Percentiles rank a stretch among this genome's conserved stretches.
Conservation (phyloP, 768 basidiomycete genomes). For the Gymnopilus junonius region DNA sequence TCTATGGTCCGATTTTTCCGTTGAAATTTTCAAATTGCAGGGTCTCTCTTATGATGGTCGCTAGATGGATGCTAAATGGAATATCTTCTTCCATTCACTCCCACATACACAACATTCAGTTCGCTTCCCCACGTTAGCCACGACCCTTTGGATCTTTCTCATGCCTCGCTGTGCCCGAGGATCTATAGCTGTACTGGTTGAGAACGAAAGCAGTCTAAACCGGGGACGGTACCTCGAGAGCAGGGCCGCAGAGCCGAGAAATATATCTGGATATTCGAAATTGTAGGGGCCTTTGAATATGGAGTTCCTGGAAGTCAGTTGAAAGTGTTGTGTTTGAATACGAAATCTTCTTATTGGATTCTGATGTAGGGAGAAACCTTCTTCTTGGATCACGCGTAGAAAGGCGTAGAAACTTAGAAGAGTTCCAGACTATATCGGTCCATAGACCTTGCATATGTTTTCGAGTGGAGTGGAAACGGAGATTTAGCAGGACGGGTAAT, state of each 20-base stretch:
- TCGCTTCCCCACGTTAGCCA: not conserved
- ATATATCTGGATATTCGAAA: not conserved
- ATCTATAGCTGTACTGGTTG: not conserved
- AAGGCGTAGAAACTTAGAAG: too few relatives aligned
- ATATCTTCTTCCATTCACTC: not conserved
- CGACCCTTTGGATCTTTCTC: not conserved
- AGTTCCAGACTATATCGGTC: not conserved
- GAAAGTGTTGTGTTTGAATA: not conserved
- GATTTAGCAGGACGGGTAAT: not conserved
- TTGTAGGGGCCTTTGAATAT: not conserved
- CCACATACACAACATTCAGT: not conserved
- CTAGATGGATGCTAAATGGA: not conserved
- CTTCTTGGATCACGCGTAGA: not conserved
- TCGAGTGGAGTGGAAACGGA: not conserved
- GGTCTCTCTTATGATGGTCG: slow-evolving; percentile 7
- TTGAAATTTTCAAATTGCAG: slow-evolving; percentile 2
- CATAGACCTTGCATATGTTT: not conserved
- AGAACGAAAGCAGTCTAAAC: not conserved
- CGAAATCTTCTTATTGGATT: not conserved
- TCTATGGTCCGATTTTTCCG: slow-evolving; percentile 1
- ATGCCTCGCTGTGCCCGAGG: not conserved
- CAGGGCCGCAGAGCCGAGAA: not conserved
- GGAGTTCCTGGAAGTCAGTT: not conserved
- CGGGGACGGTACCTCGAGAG: not conserved
- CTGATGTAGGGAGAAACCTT: not conserved